phyloP scores from a whole-genome alignment of 2,329 filamentous ascomycete genomes.

The Curvularia eragrostidis region DNA sequence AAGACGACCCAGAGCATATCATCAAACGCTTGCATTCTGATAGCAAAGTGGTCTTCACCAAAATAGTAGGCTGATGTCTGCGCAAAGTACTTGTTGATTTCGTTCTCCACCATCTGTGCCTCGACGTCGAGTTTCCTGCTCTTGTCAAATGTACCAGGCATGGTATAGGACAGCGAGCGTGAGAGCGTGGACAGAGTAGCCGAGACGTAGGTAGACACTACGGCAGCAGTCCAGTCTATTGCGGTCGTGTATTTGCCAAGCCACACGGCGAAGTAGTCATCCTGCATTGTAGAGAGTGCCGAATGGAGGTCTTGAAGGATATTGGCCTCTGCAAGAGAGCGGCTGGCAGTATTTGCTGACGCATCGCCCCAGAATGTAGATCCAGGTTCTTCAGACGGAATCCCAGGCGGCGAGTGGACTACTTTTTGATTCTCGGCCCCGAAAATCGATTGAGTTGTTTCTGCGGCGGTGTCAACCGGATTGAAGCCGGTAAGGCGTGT shows the following conservation, averaged over 20 bases:
- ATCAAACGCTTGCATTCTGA: constrained; percentile 83
- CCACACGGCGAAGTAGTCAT: constrained; percentile 77
- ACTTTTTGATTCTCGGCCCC: constrained; percentile 24
- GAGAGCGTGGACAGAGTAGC: constrained; percentile 76
- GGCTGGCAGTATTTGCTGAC: neutral
- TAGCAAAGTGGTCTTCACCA: constrained; percentile 77
- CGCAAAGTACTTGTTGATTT: constrained; percentile 82
- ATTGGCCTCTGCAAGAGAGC: constrained; percentile 17
- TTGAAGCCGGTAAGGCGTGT: neutral
- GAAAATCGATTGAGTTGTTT: constrained; percentile 15
- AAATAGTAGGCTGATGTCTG: constrained; percentile 83
- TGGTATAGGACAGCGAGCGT: constrained; percentile 59
- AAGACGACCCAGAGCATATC: constrained; percentile 96
- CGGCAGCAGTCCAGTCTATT: constrained; percentile 94
- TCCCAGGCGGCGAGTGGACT: neutral
- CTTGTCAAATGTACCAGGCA: constrained; percentile 44
- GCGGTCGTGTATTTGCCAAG: constrained; percentile 81
- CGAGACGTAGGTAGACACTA: constrained; percentile 79
- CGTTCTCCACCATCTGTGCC: constrained; percentile 69
- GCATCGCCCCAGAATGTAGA: neutral
- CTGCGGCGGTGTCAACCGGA: neutral
- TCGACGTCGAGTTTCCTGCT: constrained; percentile 41
- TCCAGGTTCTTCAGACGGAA: neutral
- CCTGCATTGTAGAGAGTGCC: constrained; percentile 78
- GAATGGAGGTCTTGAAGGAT: constrained; percentile 49